phyloP scores from a whole-genome alignment of 176 grass and related monocot species.

The Eragrostis curvula region DNA sequence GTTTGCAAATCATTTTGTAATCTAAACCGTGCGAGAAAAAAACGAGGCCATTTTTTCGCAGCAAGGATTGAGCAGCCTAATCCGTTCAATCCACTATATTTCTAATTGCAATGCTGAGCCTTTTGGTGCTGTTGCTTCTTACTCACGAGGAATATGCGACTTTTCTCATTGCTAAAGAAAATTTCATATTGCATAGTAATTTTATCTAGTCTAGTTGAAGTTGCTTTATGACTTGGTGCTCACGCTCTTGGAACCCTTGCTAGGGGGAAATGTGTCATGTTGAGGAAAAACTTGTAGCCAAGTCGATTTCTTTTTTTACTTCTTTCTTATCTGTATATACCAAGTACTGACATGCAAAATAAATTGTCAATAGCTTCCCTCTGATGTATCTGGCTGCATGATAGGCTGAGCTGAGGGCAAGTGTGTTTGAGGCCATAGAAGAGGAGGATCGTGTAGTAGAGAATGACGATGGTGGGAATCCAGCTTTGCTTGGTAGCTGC shows the following conservation, averaged over 20 bases:
- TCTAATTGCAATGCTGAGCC: neutral
- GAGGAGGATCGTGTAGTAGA: conserved; percentile 74
- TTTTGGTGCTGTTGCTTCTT: neutral
- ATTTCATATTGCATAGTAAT: neutral
- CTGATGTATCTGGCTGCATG: conserved; percentile 18
- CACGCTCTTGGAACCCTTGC: neutral
- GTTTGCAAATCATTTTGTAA: neutral
- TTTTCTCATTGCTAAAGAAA: neutral
- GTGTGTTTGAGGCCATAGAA: conserved; percentile 95
- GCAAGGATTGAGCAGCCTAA: neutral
- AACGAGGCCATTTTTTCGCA: neutral
- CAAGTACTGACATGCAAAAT: neutral
- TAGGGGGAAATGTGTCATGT: conserved; percentile 6
- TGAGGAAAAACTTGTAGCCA: neutral
- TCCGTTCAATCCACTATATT: neutral
- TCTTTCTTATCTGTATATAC: neutral
- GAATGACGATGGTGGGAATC: conserved; percentile 60
- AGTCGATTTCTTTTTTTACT: neutral
- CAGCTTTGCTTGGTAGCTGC: conserved; percentile 82
- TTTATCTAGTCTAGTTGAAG: neutral
- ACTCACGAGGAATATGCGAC: neutral
- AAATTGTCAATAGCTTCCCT: neutral
- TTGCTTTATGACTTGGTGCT: neutral
- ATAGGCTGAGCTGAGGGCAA: conserved; percentile 83
- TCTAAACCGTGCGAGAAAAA: neutral